Evolutionary conservation across 371 early-diverging fungal species (phyloP).

Genomic region (Circinella minor): DNA sequence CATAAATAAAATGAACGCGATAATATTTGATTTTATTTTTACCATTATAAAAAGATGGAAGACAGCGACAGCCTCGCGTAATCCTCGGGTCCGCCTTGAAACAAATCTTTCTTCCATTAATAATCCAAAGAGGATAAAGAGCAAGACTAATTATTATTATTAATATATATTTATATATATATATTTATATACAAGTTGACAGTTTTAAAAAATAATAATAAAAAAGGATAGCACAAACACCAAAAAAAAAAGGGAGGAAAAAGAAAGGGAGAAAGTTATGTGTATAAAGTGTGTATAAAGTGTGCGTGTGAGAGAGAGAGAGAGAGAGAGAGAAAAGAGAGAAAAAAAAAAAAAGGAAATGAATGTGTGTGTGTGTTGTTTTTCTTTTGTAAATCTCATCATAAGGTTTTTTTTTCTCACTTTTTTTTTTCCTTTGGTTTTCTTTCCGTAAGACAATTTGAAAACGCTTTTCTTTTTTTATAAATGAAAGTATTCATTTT

Average conservation of each 20-base stretch:
- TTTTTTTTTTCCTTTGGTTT: too few species aligned
- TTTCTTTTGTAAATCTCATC: too few species aligned
- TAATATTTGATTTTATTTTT: conserved; percentile 1
- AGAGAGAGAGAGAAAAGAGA: neutral
- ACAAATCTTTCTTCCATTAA: conserved; percentile 30
- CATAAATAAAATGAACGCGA: neutral
- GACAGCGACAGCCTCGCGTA: conserved; percentile 35
- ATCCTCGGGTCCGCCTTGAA: conserved; percentile 30
- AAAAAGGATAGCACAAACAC: neutral
- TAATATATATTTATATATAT: neutral
- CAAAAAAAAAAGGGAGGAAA: conserved; percentile 16
- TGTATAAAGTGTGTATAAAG: too few species aligned
- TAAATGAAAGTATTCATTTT: too few species aligned
- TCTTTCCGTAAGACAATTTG: too few species aligned
- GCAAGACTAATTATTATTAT: neutral
- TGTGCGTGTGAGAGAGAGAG: neutral
- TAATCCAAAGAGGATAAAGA: conserved; percentile 7
- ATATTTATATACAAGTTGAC: neutral
- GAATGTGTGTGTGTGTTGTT: too few species aligned
- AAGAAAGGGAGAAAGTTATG: neutral
- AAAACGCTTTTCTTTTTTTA: too few species aligned
- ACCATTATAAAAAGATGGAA: conserved; percentile 38
- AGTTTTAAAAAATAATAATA: too few species aligned
- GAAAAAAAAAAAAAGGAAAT: conserved; percentile 1
- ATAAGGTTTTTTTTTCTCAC: too few species aligned